These are phyloP conservation scores for Symbiodinium natans DNA, from an alignment of 73 alveolate species.

Conservation along the genomic window DNA sequence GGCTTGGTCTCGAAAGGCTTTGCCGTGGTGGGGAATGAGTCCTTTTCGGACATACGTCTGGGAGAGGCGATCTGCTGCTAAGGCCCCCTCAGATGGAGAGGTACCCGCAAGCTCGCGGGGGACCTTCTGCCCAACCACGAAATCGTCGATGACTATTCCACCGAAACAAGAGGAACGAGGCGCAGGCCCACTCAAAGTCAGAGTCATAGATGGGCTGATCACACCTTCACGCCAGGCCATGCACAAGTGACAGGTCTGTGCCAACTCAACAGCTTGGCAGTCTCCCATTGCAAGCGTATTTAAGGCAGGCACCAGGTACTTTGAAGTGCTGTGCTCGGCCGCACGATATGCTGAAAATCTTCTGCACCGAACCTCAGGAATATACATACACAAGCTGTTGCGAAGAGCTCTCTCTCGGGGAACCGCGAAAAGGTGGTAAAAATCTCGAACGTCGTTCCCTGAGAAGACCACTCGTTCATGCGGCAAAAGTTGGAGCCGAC, in stretches of 20 bases:
- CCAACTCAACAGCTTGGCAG: background rate
- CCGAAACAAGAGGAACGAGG: background rate
- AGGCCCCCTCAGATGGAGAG: background rate
- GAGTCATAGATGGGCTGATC: background rate
- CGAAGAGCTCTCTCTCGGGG: background rate
- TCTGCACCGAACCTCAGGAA: background rate
- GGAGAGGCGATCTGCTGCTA: background rate
- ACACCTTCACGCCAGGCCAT: background rate
- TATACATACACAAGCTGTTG: background rate
- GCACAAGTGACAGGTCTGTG: background rate
- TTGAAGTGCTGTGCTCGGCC: background rate
- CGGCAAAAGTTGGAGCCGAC: background rate
- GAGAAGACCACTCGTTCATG: background rate
- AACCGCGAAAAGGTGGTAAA: background rate
- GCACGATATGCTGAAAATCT: background rate
- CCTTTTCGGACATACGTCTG: background rate
- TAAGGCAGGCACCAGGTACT: background rate
- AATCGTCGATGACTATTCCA: slow-evolving; percentile 14
- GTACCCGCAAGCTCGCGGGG: background rate
- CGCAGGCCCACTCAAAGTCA: background rate
- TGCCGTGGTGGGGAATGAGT: background rate
- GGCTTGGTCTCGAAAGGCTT: background rate
- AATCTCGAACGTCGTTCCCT: background rate
- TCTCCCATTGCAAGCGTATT: slow-evolving; percentile 56
- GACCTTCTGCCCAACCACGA: background rate